A percentile compares a stretch with the other conserved stretches of the same genome.
phyloP scores from a whole-genome alignment of 2,329 filamentous ascomycete genomes.

The Zymoseptoria passerinii region DNA sequence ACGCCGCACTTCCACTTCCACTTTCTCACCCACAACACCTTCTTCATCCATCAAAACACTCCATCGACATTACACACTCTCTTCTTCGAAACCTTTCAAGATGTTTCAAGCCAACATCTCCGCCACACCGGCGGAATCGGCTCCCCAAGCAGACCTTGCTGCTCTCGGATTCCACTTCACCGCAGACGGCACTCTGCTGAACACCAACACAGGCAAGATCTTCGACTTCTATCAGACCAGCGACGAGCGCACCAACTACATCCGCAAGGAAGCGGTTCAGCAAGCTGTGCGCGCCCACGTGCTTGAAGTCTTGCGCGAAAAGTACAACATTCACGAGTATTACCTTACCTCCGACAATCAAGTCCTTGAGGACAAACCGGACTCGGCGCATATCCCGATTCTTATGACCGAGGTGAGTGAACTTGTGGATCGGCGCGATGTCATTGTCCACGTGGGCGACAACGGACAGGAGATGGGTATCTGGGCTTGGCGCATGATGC shows the following conservation, averaged over 20 bases:
- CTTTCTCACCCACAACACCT: not conserved
- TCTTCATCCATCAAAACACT: no score
- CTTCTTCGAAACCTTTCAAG: not conserved
- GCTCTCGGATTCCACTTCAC: conserved; percentile 55
- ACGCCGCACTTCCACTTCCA: not conserved
- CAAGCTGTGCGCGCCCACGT: conserved; percentile 20
- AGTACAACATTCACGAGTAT: conserved; percentile 16
- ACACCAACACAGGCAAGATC: conserved; percentile 47
- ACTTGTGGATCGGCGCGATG: conserved; percentile 45
- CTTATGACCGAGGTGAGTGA: conserved; percentile 48
- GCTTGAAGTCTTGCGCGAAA: conserved; percentile 9
- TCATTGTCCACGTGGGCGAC: conserved; percentile 70
- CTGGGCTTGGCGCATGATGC: conserved; percentile 60
- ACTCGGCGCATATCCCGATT: conserved; percentile 59
- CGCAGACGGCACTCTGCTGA: conserved; percentile 16
- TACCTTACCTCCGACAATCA: conserved; percentile 18
- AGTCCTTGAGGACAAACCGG: conserved; percentile 12
- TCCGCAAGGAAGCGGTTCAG: conserved; percentile 63
- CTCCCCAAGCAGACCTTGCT: conserved; percentile 57
- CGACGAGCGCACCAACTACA: conserved; percentile 68
- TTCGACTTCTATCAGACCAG: conserved; percentile 68
- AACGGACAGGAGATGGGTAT: conserved; percentile 63
- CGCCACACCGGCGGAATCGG: conserved; percentile 64
- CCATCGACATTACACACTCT: not conserved
- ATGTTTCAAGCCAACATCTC: not conserved